These are phyloP conservation scores for Flaveria linearis DNA, from an alignment of 129 eudicot genomes.

Conservation along the genomic window DNA sequence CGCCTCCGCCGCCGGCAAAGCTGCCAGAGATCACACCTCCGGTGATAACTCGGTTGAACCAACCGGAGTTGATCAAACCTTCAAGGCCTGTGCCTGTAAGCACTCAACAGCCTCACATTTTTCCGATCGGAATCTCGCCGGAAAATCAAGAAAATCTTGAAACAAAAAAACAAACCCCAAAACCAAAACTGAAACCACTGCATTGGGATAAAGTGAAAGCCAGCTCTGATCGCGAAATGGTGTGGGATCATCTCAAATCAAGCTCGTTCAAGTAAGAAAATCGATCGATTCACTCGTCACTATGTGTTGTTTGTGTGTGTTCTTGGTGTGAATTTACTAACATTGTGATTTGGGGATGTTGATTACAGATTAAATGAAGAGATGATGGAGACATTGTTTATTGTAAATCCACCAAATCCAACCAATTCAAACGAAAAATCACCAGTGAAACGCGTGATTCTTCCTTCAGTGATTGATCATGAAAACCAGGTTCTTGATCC, in stretches of 20 bases:
- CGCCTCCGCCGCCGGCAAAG: conserved; percentile 43
- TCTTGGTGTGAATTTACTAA: conserved; percentile 8
- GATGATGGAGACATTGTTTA: conserved; percentile 91
- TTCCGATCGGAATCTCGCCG: conserved; percentile 46
- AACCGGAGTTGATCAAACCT: conserved; percentile 55
- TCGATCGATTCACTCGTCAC: background rate
- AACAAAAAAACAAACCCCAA: conserved; percentile 47
- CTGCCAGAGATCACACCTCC: conserved; percentile 45
- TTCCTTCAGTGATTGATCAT: conserved; percentile 46
- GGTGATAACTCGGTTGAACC: conserved; percentile 33
- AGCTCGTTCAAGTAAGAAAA: conserved; percentile 85
- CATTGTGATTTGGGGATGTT: conserved; percentile 24
- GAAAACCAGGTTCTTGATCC: conserved; percentile 88
- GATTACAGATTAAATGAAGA: conserved; percentile 86
- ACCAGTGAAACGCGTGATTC: conserved; percentile 38
- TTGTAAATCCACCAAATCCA: conserved; percentile 57
- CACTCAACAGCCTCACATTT: conserved; percentile 28
- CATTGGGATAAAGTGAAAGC: conserved; percentile 99
- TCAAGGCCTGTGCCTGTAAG: conserved; percentile 34
- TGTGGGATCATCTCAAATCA: conserved; percentile 93
- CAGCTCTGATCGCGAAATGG: conserved; percentile 89
- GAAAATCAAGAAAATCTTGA: conserved; percentile 32
- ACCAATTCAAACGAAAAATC: conserved; percentile 44
- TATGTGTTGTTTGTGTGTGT: conserved; percentile 6
- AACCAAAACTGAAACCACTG: conserved; percentile 74